A percentile compares a stretch with the other conserved stretches of the same genome.
Evolutionary conservation across 148 eudicot genomes (phyloP).

Genomic region (Linanthus parryae): DNA sequence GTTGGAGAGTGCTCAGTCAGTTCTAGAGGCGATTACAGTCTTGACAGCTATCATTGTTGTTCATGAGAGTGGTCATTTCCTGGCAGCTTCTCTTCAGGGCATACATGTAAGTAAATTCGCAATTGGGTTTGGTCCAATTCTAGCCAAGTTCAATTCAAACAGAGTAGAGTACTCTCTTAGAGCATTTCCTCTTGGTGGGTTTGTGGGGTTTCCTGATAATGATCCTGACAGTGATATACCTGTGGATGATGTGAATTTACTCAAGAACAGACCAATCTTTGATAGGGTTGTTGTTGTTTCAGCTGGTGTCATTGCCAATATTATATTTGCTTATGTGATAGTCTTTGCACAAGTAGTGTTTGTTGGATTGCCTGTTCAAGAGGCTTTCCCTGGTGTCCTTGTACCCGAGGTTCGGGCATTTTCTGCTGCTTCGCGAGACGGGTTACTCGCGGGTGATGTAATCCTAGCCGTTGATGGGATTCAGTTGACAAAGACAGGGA

Average conservation of each 20-base stretch:
- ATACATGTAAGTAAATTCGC: slow-evolving; percentile 98
- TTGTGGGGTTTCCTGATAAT: slow-evolving; percentile 99
- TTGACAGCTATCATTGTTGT: slow-evolving; percentile 89
- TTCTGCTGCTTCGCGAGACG: slow-evolving; percentile 86
- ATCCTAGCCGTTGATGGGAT: slow-evolving; percentile 60
- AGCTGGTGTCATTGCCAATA: slow-evolving; percentile 93
- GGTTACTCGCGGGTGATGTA: slow-evolving; percentile 79
- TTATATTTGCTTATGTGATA: slow-evolving; percentile 72
- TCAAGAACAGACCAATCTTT: slow-evolving; percentile 79
- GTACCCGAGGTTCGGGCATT: slow-evolving; percentile 83
- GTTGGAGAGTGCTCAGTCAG: slow-evolving; percentile 76
- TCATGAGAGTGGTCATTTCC: slow-evolving; percentile 94
- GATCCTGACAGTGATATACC: slow-evolving; percentile 97
- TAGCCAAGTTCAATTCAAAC: slow-evolving; percentile 85
- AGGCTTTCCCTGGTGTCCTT: slow-evolving; percentile 84
- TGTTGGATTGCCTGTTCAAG: slow-evolving; percentile 96
- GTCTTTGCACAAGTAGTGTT: slow-evolving; percentile 65
- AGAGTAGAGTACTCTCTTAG: slow-evolving; percentile 93
- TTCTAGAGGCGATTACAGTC: slow-evolving; percentile 62
- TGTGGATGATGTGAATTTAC: slow-evolving; percentile 72
- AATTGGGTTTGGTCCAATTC: slow-evolving; percentile 97
- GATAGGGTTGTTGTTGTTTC: slow-evolving; percentile 84
- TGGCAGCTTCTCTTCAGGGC: slow-evolving; percentile 93
- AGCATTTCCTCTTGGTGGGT: slow-evolving; percentile 95
- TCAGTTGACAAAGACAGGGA: slow-evolving; percentile 40